Percentiles rank a stretch among this genome's conserved stretches.
These are phyloP conservation scores for Rubroboletus satanas DNA, from an alignment of 768 basidiomycete genomes.

Conservation along the genomic window DNA sequence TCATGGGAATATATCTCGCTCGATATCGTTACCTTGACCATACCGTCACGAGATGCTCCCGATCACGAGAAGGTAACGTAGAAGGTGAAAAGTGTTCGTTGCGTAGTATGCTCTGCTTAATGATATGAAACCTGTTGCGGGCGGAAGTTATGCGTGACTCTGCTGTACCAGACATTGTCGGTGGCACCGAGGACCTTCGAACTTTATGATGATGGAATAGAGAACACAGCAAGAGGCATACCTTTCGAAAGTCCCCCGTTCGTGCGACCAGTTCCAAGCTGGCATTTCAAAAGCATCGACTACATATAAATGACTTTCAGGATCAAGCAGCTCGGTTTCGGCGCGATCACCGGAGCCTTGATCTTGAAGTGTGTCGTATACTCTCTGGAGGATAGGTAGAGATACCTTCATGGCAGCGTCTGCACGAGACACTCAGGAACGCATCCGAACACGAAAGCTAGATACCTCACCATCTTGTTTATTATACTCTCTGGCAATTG, in stretches of 20 bases:
- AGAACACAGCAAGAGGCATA: conserved; percentile 32
- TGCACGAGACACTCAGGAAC: conserved; percentile 26
- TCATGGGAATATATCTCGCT: conserved; percentile 17
- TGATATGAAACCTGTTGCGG: conserved; percentile 83
- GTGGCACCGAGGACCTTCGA: conserved; percentile 43
- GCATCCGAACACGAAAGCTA: not conserved
- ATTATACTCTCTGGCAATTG: conserved; percentile 82
- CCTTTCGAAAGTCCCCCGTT: conserved; percentile 87
- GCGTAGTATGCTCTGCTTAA: conserved; percentile 87
- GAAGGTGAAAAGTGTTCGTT: conserved; percentile 99
- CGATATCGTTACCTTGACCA: conserved; percentile 24
- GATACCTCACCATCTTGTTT: conserved; percentile 71
- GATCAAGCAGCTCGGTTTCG: conserved; percentile 67
- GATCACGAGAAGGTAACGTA: conserved; percentile 83
- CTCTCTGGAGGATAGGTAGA: conserved; percentile 58
- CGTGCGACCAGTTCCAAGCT: conserved; percentile 83
- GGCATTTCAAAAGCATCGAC: conserved; percentile 97
- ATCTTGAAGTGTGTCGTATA: conserved; percentile 72
- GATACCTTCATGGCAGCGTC: conserved; percentile 85
- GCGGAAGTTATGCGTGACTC: conserved; percentile 76
- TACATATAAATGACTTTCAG: conserved; percentile 76
- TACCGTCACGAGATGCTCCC: conserved; percentile 85
- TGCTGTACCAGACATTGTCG: conserved; percentile 78
- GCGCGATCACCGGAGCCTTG: conserved; percentile 45
- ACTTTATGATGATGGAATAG: conserved; percentile 9